Percentiles rank a stretch among this genome's conserved stretches.
These are phyloP conservation scores for Musa balbisiana DNA, from an alignment of 202 grass and related monocot genomes.

Conservation along the genomic window DNA sequence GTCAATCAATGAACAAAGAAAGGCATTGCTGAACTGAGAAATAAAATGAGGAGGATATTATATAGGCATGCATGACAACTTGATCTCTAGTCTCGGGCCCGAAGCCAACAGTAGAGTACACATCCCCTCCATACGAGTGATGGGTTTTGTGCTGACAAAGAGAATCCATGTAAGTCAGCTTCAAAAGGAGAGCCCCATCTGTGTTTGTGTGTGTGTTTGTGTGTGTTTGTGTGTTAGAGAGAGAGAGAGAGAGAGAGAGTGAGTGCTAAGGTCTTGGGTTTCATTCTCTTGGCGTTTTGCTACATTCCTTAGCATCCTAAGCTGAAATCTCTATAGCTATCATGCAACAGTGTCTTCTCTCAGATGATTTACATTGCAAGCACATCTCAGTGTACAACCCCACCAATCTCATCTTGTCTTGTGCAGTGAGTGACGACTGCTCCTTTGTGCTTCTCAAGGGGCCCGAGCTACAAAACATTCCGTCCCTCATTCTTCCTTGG, in stretches of 20 bases:
- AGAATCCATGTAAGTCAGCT: conserved; percentile 10
- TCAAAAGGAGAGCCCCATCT: conserved; percentile 4
- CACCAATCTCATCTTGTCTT: not conserved
- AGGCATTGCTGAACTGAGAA: too few relatives aligned
- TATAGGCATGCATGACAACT: too few relatives aligned
- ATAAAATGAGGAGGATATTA: too few relatives aligned
- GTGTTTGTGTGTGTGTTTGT: too few relatives aligned
- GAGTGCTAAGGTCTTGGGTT: not conserved
- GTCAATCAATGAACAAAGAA: too few relatives aligned
- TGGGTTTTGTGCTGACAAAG: conserved; percentile 4
- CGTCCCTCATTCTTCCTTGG: not conserved
- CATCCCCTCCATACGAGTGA: not conserved
- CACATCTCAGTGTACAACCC: not conserved
- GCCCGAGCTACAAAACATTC: conserved; percentile 3
- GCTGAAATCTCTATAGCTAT: not conserved
- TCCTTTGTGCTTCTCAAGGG: not conserved
- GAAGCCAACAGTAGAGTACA: not conserved
- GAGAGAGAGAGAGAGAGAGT: not conserved
- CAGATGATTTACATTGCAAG: not conserved
- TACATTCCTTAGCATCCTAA: conserved; percentile 1
- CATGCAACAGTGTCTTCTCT: too few relatives aligned
- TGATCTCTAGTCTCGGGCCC: too few relatives aligned
- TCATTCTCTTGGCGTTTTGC: conserved; percentile 7
- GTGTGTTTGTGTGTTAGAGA: too few relatives aligned
- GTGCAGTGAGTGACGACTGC: not conserved